These are phyloP conservation scores for Cercospora sp. DNA, from an alignment of 2,329 filamentous ascomycete species.

Conservation along the genomic window DNA sequence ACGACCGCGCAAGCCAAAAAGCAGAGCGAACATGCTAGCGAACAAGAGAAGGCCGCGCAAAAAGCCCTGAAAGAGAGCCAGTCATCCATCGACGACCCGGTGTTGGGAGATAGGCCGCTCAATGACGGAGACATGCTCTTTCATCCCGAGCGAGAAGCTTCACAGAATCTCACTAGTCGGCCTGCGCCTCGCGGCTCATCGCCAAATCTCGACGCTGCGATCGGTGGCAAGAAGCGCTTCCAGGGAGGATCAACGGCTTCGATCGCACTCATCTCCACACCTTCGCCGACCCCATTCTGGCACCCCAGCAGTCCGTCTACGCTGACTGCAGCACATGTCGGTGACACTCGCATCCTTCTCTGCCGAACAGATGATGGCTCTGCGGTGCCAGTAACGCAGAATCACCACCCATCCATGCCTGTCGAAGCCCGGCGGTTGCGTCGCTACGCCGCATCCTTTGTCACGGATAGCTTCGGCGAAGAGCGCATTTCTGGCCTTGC, in stretches of 20 bases:
- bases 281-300: slow-evolving; percentile 91
- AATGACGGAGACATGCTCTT: slow-evolving; percentile 85
- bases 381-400: slow-evolving; percentile 78
- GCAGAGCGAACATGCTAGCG: slow-evolving; percentile 42
- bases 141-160: slow-evolving; percentile 52
- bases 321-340: slow-evolving; percentile 83
- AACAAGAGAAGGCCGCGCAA: slow-evolving; percentile 16
- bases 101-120: slow-evolving; percentile 71
- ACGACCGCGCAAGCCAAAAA: slow-evolving; percentile 85
- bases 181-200: slow-evolving; percentile 45
- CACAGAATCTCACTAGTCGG: slow-evolving; percentile 38
- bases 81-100: slow-evolving; percentile 54
- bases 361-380: slow-evolving; percentile 82
- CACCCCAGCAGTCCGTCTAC: slow-evolving; percentile 84
- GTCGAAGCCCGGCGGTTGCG: slow-evolving; percentile 79
- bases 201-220: slow-evolving; percentile 57
- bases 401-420: slow-evolving; percentile 90
- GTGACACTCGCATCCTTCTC: slow-evolving; percentile 86
- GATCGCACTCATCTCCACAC: slow-evolving; percentile 85
- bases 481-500: slow-evolving; percentile 91
- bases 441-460: slow-evolving; percentile 81
- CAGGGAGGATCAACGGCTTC: slow-evolving; percentile 93
- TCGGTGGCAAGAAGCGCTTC: slow-evolving; percentile 76
- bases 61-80: slow-evolving; percentile 13
- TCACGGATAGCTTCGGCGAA: slow-evolving; percentile 95